These are phyloP conservation scores for Glomus cerebriforme DNA, from an alignment of 192 early-diverging fungal genomes.

Conservation along the genomic window DNA sequence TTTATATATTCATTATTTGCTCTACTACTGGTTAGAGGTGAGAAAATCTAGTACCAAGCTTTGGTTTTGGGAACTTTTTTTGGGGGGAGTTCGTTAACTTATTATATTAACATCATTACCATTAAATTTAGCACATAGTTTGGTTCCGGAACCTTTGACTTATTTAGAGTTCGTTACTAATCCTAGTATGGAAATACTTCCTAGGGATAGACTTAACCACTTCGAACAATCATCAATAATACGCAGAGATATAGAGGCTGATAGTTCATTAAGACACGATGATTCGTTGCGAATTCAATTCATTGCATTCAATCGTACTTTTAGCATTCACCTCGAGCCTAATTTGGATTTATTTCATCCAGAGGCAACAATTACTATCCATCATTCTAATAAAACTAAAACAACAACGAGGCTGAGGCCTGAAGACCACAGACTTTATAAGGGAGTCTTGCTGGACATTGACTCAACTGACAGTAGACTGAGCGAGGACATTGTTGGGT, in stretches of 20 bases:
- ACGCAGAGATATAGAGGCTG: not conserved
- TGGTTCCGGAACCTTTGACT: not conserved
- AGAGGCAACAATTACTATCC: conserved; percentile 41
- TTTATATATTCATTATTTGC: not conserved
- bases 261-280: conserved; percentile 31
- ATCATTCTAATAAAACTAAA: conserved; percentile 24
- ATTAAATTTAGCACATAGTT: not conserved
- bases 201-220: not conserved
- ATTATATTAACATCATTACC: not conserved
- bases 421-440: conserved; percentile 56
- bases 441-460: conserved; percentile 45
- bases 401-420: conserved; percentile 36
- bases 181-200: not conserved
- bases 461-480: conserved; percentile 40
- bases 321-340: conserved; percentile 64
- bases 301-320: conserved; percentile 65
- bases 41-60: not conserved
- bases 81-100: not conserved
- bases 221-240: not conserved
- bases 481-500: conserved; percentile 32
- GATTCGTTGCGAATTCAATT: conserved; percentile 61
- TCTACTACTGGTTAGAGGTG: not conserved
- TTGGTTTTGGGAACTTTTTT: not conserved
- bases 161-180: conserved; percentile 6
- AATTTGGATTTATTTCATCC: conserved; percentile 73